Evolutionary conservation across 495 filamentous ascomycete species (phyloP).

Genomic region (Xylaria venustula): DNA sequence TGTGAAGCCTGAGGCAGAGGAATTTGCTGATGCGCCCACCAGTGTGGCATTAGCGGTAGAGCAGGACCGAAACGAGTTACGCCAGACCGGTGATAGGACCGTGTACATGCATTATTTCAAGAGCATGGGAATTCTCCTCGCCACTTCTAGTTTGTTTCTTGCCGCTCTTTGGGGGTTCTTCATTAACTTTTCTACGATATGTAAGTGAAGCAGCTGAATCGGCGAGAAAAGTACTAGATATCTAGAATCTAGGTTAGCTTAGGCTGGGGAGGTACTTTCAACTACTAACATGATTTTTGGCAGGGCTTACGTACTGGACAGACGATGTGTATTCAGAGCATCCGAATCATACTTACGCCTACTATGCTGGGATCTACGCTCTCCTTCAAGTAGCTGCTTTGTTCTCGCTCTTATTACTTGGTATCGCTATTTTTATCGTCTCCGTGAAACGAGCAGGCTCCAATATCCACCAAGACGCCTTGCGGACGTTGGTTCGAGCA

Average conservation of each 20-base stretch:
- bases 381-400: constrained; percentile 28
- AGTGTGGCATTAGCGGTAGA: not conserved
- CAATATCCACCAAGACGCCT: constrained; percentile 26
- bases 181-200: not conserved
- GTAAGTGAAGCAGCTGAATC: no score
- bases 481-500: constrained; percentile 26
- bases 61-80: not conserved
- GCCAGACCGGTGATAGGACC: constrained; percentile 23
- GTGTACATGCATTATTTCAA: constrained; percentile 38
- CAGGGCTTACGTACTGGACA: constrained; percentile 38
- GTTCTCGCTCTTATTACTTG: constrained; percentile 6
- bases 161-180: constrained; percentile 32
- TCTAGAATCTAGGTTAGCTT: no score
- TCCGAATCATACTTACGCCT: constrained; percentile 26
- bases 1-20: not conserved
- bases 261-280: no score
- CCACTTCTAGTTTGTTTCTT: constrained; percentile 12
- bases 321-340: constrained; percentile 26
- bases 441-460: constrained; percentile 12
- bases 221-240: no score
- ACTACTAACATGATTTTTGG: no score
- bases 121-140: constrained; percentile 24
- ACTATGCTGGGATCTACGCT: constrained; percentile 36
- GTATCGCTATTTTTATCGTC: constrained; percentile 6
- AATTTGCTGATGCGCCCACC: not conserved